Evolutionary conservation across 2,329 filamentous ascomycete species (phyloP), one percentile per base, ranked within the genome.

Genomic region (Onygenales sp.): DNA sequence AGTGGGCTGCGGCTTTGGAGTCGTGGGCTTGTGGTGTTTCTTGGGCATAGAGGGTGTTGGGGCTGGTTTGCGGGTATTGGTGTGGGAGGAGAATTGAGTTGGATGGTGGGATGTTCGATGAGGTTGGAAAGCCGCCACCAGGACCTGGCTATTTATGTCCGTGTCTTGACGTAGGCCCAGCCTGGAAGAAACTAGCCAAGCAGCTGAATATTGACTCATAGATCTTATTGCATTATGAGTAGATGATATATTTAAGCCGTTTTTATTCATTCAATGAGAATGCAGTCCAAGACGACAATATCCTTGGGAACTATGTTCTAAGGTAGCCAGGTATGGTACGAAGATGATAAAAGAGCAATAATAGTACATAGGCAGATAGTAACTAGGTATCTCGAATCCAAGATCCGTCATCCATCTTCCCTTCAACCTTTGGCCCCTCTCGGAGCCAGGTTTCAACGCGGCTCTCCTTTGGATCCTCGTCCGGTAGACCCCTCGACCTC

Each of bases 401-500:
- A 54, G 79, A 83, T 31, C 78, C 80, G 64, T 85, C 82, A 47
- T 77, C 71, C 74, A 81, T 83, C 58, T 73, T 75, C 2, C 82
- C 82, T 59, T 80, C 78, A 36, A 69, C 65, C 56, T 74, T 74
- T 0, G 67, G 67, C 0, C 80, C 80, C 62, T 82, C 82, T 58
- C 72, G 69, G 37, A 79, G 74, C 85, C 88, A 97, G 1, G 90
- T 95, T 69, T 92, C 87, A 0, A 87, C 88, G 32, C 91, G 71
- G 7, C 83, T 86, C 47, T 84, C 79, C 59, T 86, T 84, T 0
- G 87, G 84, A 61, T 95, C 88, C 60, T 94, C 86, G 55, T 95
- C 89, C 0, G 86, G 80, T 57, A 86, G 82, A 1, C 90, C 91
- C 54, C 86, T 73, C 44, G 78, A 78, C 58, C 81, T 77, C 57